These are phyloP conservation scores for Tulasnella sp. DNA, from an alignment of 768 basidiomycete species.

Conservation along the genomic window DNA sequence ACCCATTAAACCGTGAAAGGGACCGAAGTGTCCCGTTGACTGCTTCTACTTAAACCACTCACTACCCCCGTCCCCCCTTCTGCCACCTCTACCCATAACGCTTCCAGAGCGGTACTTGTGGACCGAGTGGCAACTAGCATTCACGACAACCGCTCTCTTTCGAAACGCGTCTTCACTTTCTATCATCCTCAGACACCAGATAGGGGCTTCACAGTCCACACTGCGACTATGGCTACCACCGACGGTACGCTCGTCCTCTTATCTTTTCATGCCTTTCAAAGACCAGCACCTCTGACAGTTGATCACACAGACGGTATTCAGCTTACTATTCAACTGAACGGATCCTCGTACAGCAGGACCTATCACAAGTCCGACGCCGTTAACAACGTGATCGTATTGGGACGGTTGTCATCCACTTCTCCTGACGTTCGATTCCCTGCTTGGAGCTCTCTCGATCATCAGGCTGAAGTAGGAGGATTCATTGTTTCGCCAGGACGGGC, in stretches of 20 bases:
- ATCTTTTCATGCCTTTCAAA: neutral
- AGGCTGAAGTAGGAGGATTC: neutral
- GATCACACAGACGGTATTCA: neutral
- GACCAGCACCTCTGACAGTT: neutral
- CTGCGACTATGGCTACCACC: conserved; percentile 3
- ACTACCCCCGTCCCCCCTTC: neutral
- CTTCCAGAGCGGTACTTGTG: neutral
- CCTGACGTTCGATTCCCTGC: neutral
- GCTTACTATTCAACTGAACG: conserved; percentile 5
- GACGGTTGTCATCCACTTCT: neutral
- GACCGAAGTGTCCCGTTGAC: neutral
- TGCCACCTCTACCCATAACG: neutral
- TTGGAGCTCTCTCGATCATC: neutral
- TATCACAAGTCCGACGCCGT: conserved; percentile 9
- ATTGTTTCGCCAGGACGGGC: neutral
- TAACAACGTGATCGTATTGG: conserved; percentile 6
- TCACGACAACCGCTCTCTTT: neutral
- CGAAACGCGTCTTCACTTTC: neutral
- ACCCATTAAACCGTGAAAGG: conserved; percentile 1
- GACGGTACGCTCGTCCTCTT: neutral
- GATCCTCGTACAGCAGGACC: neutral
- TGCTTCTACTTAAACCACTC: conserved; percentile 1
- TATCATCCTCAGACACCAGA: neutral
- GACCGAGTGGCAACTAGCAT: neutral
- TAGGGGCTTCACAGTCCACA: conserved; percentile 13